Evolutionary conservation across 768 basidiomycete species (phyloP).

Genomic region (Lanmaoa pseudosensibilis): DNA sequence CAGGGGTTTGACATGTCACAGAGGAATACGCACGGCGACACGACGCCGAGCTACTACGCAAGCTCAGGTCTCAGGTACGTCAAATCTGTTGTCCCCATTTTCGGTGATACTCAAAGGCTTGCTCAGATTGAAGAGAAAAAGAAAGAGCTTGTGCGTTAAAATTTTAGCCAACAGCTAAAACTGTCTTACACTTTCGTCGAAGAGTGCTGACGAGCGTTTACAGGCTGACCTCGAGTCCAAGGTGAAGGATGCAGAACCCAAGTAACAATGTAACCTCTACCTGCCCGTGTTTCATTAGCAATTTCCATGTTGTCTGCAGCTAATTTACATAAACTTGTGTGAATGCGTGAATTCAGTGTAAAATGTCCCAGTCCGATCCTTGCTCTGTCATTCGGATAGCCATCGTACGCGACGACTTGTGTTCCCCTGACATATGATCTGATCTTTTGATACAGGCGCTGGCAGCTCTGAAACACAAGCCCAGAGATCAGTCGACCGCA

Average conservation of each 20-base stretch:
- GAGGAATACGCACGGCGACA: slow-evolving; percentile 65
- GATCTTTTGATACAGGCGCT: slow-evolving; percentile 17
- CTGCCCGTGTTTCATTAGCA: slow-evolving; percentile 9
- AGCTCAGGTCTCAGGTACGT: slow-evolving; percentile 57
- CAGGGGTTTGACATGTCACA: slow-evolving; percentile 28
- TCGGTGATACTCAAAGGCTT: background rate
- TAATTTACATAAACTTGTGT: background rate
- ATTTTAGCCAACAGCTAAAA: slow-evolving; percentile 12
- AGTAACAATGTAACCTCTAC: slow-evolving; percentile 12
- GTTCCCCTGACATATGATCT: background rate
- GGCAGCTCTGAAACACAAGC: slow-evolving; percentile 26
- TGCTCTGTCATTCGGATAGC: slow-evolving; percentile 21
- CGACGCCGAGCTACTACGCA: slow-evolving; percentile 56
- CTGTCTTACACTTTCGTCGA: slow-evolving; percentile 12
- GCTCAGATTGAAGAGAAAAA: slow-evolving; percentile 33
- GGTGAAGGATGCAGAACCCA: slow-evolving; percentile 24
- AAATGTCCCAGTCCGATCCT: slow-evolving; percentile 14
- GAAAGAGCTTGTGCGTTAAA: slow-evolving; percentile 32
- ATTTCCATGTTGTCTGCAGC: background rate
- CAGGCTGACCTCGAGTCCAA: slow-evolving; percentile 34
- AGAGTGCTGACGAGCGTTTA: slow-evolving; percentile 13
- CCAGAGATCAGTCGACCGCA: slow-evolving; percentile 22
- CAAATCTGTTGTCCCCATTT: no score
- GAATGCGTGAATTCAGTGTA: background rate
- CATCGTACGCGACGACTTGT: slow-evolving; percentile 19